Conservation (phyloP, 768 basidiomycete genomes). For the Rhodosporidiobolus sp. region DNA sequence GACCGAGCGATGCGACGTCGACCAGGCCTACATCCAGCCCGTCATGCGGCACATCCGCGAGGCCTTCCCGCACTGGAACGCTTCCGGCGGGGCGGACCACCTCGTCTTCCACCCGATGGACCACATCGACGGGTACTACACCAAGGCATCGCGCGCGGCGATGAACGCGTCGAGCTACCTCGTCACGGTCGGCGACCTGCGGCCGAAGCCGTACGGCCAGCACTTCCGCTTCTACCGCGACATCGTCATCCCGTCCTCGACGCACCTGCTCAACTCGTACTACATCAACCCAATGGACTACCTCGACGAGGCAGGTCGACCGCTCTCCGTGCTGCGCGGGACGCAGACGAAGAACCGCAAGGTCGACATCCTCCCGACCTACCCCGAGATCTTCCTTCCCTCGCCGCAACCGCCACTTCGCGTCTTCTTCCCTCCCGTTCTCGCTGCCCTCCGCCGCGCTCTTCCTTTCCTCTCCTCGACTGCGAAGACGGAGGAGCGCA, state of each 20-base stretch:
- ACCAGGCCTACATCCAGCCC: conserved; percentile 23
- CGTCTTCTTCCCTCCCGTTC: neutral
- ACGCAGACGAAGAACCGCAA: neutral
- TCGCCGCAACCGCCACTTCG: neutral
- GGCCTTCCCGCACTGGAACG: conserved; percentile 13
- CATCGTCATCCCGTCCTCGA: conserved; percentile 30
- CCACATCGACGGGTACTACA: conserved; percentile 29
- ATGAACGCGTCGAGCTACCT: conserved; percentile 34
- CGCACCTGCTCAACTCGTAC: conserved; percentile 33
- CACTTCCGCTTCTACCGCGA: conserved; percentile 21
- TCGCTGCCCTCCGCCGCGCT: neutral
- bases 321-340: neutral
- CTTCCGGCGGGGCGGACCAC: conserved; percentile 24
- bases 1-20: conserved; percentile 23
- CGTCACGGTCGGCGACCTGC: conserved; percentile 31
- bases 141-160: conserved; percentile 10
- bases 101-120: conserved; percentile 31
- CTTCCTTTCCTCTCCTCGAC: no score
- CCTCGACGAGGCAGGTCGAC: conserved; percentile 9
- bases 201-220: conserved; percentile 2
- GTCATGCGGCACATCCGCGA: conserved; percentile 16
- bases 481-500: neutral
- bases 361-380: neutral
- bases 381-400: conserved; percentile 17
- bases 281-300: conserved; percentile 29